Conservation (phyloP, 352 stramenopile species). For the Phytophthora pistaciae region DNA sequence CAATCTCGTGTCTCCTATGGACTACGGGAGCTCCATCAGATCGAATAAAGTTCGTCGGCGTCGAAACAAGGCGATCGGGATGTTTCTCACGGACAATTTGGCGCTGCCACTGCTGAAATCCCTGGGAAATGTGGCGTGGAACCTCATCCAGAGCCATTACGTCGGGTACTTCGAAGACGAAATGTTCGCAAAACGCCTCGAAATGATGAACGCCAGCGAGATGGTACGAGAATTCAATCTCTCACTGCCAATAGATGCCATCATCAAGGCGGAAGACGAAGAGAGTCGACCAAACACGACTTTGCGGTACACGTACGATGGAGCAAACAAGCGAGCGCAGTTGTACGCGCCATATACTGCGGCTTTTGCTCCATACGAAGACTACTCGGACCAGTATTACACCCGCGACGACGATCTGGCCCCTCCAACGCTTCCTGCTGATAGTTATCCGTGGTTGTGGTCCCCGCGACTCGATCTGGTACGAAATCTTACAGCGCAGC, state of each 20-base stretch:
- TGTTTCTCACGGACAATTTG: constrained; percentile 52
- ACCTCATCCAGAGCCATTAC: constrained; percentile 50
- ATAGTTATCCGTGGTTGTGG: constrained; percentile 64
- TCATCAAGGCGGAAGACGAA: constrained; percentile 15
- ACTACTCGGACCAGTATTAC: constrained; percentile 62
- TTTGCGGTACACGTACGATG: constrained; percentile 37
- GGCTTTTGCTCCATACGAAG: constrained; percentile 54
- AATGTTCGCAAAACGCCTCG: constrained; percentile 30
- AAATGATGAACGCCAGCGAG: constrained; percentile 51
- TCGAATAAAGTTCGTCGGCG: constrained; percentile 42
- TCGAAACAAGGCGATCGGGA: constrained; percentile 41
- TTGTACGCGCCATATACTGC: constrained; percentile 30
- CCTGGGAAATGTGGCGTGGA: constrained; percentile 35
- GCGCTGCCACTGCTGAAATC: constrained; percentile 48
- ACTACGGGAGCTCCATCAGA: constrained; percentile 44
- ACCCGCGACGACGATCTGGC: constrained; percentile 42
- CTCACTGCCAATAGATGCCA: constrained; percentile 30
- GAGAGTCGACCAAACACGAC: constrained; percentile 38
- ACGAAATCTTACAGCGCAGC: constrained; percentile 33
- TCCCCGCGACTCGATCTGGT: constrained; percentile 33
- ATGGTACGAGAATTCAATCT: constrained; percentile 51
- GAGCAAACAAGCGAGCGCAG: constrained; percentile 24
- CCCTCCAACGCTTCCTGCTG: constrained; percentile 42
- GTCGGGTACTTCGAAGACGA: constrained; percentile 50
- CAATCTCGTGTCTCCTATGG: constrained; percentile 60